Conservation (phyloP, 192 early-diverging fungal genomes). For the Diversispora epigaea region DNA sequence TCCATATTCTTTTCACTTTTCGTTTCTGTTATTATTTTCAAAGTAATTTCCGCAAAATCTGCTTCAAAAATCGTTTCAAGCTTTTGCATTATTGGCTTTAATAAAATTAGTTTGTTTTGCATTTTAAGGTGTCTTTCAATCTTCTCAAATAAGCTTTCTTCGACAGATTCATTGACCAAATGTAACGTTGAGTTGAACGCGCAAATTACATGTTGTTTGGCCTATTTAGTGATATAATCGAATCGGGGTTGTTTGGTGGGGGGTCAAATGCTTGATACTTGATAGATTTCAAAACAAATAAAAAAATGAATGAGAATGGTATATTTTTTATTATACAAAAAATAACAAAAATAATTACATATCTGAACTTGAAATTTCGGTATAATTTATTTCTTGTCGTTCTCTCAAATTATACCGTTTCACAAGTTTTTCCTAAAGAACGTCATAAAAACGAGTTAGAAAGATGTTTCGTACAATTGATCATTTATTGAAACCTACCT, state of each 20-base stretch:
- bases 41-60: not conserved
- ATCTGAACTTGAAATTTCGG: constrained; percentile 12
- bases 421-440: not conserved
- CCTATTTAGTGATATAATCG: not conserved
- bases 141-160: not conserved
- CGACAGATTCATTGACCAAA: constrained; percentile 5
- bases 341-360: constrained; percentile 12
- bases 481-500: constrained; percentile 16
- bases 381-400: constrained; percentile 9
- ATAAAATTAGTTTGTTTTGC: constrained; percentile 2
- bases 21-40: constrained; percentile 7
- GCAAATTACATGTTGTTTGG: not conserved
- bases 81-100: not conserved
- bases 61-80: constrained; percentile 7
- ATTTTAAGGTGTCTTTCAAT: not conserved
- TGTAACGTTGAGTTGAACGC: constrained; percentile 14
- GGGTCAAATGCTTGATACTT: not conserved
- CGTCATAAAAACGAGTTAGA: no score
- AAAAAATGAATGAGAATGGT: constrained; percentile 5
- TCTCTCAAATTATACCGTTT: not conserved
- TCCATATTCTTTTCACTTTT: not conserved
- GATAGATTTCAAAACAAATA: not conserved
- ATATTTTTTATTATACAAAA: not conserved
- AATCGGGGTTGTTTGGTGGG: not conserved
- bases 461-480: no score